Percentiles rank a stretch among this genome's conserved stretches.
These are phyloP conservation scores for Clarireedia hainanense DNA, from an alignment of 2,329 filamentous ascomycete genomes.

Conservation along the genomic window DNA sequence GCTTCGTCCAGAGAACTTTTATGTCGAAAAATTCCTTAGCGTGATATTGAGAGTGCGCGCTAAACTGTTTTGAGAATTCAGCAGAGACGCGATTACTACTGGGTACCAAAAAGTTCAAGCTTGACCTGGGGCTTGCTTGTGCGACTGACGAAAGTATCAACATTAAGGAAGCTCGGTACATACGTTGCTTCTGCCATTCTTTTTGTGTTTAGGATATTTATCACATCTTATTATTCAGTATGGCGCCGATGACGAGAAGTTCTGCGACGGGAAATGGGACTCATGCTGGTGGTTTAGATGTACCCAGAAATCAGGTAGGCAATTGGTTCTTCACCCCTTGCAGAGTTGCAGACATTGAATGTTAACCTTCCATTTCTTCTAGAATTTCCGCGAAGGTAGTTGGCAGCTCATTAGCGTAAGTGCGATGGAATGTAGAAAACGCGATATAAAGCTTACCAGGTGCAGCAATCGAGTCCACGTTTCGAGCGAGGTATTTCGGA, in stretches of 20 bases:
- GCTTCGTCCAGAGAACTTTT: constrained; percentile 7
- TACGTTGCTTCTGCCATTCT: background rate
- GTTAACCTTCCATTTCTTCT: constrained; percentile 13
- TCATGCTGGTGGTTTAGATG: constrained; percentile 13
- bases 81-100: background rate
- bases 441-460: background rate
- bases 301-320: constrained; percentile 10
- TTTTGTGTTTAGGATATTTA: background rate
- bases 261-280: constrained; percentile 13
- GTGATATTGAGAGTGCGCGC: background rate
- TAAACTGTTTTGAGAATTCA: background rate
- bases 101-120: background rate
- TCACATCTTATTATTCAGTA: constrained; percentile 7
- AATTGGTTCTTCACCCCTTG: background rate
- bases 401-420: constrained; percentile 28
- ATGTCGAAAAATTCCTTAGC: constrained; percentile 10
- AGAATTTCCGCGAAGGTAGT: constrained; percentile 26
- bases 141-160: background rate
- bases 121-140: background rate
- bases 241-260: constrained; percentile 28
- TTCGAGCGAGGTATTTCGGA: constrained; percentile 27
- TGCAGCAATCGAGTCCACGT: constrained; percentile 18
- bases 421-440: background rate
- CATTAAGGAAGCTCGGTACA: background rate
- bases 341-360: background rate